phyloP scores from a whole-genome alignment of 352 stramenopile genomes.

The Detonula confervacea region DNA sequence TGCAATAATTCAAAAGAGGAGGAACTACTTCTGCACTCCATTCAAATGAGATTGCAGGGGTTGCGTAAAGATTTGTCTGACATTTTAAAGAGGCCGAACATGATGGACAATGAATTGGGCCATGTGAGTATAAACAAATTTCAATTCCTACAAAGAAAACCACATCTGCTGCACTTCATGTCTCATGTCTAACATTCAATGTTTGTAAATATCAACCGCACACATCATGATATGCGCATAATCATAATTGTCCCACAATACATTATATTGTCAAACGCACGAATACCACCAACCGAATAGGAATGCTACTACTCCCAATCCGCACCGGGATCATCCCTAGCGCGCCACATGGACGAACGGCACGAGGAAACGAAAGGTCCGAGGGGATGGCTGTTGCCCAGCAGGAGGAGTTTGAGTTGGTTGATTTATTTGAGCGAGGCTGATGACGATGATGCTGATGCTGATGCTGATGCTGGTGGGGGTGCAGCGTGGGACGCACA shows the following conservation, averaged over 20 bases:
- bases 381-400: slow-evolving; percentile 22
- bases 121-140: too few species aligned
- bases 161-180: too few species aligned
- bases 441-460: slow-evolving; percentile 9
- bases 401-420: slow-evolving; percentile 23
- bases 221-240: too few species aligned
- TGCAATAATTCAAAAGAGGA: too few species aligned
- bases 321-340: slow-evolving; percentile 15
- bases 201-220: too few species aligned
- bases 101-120: slow-evolving; percentile 29
- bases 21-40: neutral
- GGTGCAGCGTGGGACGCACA: neutral
- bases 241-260: too few species aligned
- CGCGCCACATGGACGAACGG: slow-evolving; percentile 27
- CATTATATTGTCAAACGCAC: too few species aligned
- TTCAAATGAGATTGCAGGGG: slow-evolving; percentile 28
- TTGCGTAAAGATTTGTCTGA: slow-evolving; percentile 23
- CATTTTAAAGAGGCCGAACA: slow-evolving; percentile 44
- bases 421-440: slow-evolving; percentile 33
- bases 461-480: neutral
- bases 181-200: too few species aligned
- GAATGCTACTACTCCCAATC: slow-evolving; percentile 60
- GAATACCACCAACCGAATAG: neutral
- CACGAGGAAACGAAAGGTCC: slow-evolving; percentile 44
- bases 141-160: too few species aligned